Base-by-base conservation (phyloP, 768 basidiomycete genomes). In the Boletellus sp. region DNA sequence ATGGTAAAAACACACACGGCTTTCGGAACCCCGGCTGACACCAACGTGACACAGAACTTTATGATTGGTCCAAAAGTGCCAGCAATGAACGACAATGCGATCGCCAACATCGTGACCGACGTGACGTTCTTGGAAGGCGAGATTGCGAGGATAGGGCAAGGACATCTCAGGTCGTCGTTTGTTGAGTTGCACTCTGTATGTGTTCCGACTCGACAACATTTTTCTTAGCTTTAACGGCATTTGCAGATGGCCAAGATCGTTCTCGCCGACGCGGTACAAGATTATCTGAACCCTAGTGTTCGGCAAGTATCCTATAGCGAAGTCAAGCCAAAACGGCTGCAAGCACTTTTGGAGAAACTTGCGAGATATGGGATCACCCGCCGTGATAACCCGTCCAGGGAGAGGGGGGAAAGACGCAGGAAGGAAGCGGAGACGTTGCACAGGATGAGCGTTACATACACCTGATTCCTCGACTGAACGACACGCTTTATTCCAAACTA, bases 41-140 rank as follows among this genome's bases (percentile, higher is more conserved):
- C 31, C 17, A 26, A 41, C 17, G 6, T 37, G 23, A 42, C 39
- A 6, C 56, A 94, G 92, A 80, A 83, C 51, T 90, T 91, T 67
- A 68, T 94, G 62, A 79, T 81, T 19, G 89, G 90, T 10, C 77
- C 84, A 4, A 85, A 86, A 51, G 79, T 93, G 22, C 71, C 75
- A 8, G 78, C 78, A 72, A 80, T 94, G 74, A 97, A 95, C 60
- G 93, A 97, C 60, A 86, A 89, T 59, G 93, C 90, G 1, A 77
- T 96, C 37, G 81, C 85, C 28, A 95, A 94, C 57, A 78, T 97
- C 42, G 72, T 88, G 46, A 80, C 87, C 41, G 94, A 97, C 63
- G 79, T 94, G 52, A 83, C 85, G 50, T 96, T 94, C 67, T 75
- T 97, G 46, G 91, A 95, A 55, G 81, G 83, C n/a, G 89, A 93